Conservation (phyloP, 139 green algal species). For the Chlamydomonas applanata region DNA sequence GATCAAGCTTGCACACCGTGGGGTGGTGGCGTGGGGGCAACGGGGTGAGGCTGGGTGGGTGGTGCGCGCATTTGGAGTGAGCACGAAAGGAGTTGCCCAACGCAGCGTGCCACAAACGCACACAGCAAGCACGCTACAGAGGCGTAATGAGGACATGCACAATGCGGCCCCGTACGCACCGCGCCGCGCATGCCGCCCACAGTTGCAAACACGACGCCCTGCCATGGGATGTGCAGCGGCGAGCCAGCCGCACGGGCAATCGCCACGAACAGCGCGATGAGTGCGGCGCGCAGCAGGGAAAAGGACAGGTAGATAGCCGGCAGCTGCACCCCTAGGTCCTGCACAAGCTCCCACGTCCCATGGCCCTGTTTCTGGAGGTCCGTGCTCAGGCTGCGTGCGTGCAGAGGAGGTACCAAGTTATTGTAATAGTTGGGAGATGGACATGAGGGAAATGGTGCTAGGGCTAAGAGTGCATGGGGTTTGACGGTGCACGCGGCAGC, state of each 20-base stretch:
- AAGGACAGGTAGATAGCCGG: constrained; percentile 63
- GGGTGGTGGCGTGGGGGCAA: constrained; percentile 53
- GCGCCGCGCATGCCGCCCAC: constrained; percentile 68
- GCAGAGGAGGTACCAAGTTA: no score
- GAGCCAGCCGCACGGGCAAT: constrained; percentile 2
- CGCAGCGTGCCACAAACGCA: no score
- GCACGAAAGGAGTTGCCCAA: no score
- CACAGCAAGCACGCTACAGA: no score
- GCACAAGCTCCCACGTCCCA: constrained; percentile 1
- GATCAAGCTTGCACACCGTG: background rate
- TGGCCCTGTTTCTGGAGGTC: background rate
- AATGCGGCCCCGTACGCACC: no score
- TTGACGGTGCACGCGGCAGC: no score
- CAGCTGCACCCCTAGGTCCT: constrained; percentile 23
- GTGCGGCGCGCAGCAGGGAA: constrained; percentile 38
- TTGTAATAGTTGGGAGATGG: no score
- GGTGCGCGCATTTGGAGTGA: no score
- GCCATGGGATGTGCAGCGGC: constrained; percentile 25
- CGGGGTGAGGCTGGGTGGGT: no score
- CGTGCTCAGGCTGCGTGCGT: constrained; percentile 8
- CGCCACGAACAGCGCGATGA: constrained; percentile 42
- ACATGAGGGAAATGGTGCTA: no score
- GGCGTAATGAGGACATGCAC: no score
- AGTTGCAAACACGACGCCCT: constrained; percentile 65
- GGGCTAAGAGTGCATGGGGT: no score